Conservation (phyloP, 148 eudicot species). For the Spergularia bocconei region DNA sequence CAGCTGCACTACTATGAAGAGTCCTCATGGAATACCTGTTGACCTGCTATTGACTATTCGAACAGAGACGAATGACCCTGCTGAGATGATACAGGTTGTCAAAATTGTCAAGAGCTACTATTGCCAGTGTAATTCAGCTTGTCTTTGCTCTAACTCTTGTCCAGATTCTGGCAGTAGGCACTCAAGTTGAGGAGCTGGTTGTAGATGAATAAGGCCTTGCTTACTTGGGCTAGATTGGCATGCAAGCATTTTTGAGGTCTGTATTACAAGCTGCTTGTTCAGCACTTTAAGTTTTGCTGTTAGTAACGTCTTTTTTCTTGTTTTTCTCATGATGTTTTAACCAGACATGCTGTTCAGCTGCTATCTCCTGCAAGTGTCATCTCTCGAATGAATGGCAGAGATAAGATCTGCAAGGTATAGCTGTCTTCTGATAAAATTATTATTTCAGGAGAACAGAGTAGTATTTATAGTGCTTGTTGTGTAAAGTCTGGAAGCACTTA, state of each 20-base stretch:
- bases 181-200: conserved; percentile 85
- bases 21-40: conserved; percentile 96
- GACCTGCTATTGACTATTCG: conserved; percentile 80
- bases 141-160: conserved; percentile 16
- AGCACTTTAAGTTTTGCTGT: not conserved
- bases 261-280: not conserved
- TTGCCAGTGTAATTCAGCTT: not conserved
- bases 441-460: not conserved
- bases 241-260: conserved; percentile 88
- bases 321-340: not conserved
- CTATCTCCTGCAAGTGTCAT: conserved; percentile 86
- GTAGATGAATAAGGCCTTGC: conserved; percentile 95
- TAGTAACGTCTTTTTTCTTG: too few species aligned
- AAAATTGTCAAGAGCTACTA: not conserved
- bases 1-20: conserved; percentile 95
- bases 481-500: not conserved
- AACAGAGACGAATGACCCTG: conserved; percentile 87
- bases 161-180: conserved; percentile 93
- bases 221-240: conserved; percentile 85
- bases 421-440: conserved; percentile 5
- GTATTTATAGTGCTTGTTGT: not conserved
- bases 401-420: conserved; percentile 90
- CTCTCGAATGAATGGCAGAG: conserved; percentile 91
- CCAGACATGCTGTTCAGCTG: conserved; percentile 92
- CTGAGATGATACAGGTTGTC: conserved; percentile 95